Conservation (phyloP, 2,329 filamentous ascomycete species). For the Acrocalymma vagum region DNA sequence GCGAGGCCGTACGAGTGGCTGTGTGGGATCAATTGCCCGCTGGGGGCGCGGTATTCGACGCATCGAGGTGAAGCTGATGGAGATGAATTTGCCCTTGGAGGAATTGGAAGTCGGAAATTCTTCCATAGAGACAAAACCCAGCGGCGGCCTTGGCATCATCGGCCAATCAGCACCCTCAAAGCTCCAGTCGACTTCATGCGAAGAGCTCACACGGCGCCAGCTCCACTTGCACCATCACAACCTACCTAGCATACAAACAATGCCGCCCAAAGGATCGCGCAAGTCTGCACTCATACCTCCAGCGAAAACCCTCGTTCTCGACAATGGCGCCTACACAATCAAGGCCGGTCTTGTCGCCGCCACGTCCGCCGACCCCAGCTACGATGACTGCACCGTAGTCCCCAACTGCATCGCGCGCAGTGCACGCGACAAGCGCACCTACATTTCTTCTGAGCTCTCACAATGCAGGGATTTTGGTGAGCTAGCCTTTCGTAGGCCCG, state of each 20-base stretch:
- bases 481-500: slow-evolving; percentile 83
- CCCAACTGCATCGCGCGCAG: slow-evolving; percentile 87
- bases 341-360: slow-evolving; percentile 79
- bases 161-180: slow-evolving; percentile 29
- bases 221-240: no score
- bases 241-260: slow-evolving; percentile 16
- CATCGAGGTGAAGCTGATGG: slow-evolving; percentile 39
- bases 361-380: slow-evolving; percentile 36
- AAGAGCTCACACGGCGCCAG: no score
- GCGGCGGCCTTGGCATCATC: slow-evolving; percentile 16
- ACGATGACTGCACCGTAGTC: slow-evolving; percentile 69
- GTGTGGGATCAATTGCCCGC: slow-evolving; percentile 41
- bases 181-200: no score
- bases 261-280: slow-evolving; percentile 42
- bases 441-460: slow-evolving; percentile 80
- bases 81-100: no score
- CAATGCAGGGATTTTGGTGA: slow-evolving; percentile 90
- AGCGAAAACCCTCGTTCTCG: slow-evolving; percentile 77
- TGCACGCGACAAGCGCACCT: slow-evolving; percentile 79
- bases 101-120: slow-evolving; percentile 17
- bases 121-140: slow-evolving; percentile 15
- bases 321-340: slow-evolving; percentile 91
- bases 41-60: slow-evolving; percentile 47
- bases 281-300: slow-evolving; percentile 30
- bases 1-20: slow-evolving; percentile 21